These are phyloP conservation scores for Trametes hirsuta DNA, from an alignment of 1,284 basidiomycete genomes.

Conservation along the genomic window DNA sequence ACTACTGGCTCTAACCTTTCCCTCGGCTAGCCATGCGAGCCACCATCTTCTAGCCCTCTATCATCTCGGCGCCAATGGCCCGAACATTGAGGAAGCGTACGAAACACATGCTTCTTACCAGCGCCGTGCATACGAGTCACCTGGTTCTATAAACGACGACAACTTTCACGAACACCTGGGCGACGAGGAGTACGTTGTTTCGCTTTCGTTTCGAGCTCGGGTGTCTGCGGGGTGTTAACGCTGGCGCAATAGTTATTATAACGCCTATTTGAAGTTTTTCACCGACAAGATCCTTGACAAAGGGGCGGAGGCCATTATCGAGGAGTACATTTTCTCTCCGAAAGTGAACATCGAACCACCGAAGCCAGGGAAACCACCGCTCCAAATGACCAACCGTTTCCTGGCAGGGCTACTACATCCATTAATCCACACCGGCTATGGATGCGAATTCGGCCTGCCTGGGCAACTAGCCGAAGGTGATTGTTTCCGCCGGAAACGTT, in stretches of 20 bases:
- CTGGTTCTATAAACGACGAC: constrained; percentile 42
- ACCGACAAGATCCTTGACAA: constrained; percentile 45
- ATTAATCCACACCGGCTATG: constrained; percentile 66
- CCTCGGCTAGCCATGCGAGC: constrained; percentile 45
- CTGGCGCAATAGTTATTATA: constrained; percentile 50
- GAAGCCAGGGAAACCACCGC: constrained; percentile 41
- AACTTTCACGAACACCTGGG: constrained; percentile 56
- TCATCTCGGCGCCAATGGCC: constrained; percentile 47
- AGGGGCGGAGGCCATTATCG: constrained; percentile 46
- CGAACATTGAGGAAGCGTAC: constrained; percentile 48
- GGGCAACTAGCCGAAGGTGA: constrained; percentile 69
- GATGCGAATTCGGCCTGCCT: constrained; percentile 62
- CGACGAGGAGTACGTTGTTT: constrained; percentile 44
- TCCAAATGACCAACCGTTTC: constrained; percentile 63
- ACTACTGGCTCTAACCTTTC: neutral
- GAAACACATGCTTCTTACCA: constrained; percentile 44
- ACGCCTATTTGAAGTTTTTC: constrained; percentile 63
- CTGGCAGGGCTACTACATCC: constrained; percentile 65
- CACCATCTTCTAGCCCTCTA: constrained; percentile 56
- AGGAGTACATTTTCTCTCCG: constrained; percentile 61
- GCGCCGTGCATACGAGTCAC: constrained; percentile 44
- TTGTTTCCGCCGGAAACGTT: neutral
- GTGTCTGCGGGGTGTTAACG: neutral
- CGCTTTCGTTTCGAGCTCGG: neutral
- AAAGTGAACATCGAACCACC: constrained; percentile 48